phyloP scores from a whole-genome alignment of 2,329 filamentous ascomycete genomes.

The Cadophora sp. region DNA sequence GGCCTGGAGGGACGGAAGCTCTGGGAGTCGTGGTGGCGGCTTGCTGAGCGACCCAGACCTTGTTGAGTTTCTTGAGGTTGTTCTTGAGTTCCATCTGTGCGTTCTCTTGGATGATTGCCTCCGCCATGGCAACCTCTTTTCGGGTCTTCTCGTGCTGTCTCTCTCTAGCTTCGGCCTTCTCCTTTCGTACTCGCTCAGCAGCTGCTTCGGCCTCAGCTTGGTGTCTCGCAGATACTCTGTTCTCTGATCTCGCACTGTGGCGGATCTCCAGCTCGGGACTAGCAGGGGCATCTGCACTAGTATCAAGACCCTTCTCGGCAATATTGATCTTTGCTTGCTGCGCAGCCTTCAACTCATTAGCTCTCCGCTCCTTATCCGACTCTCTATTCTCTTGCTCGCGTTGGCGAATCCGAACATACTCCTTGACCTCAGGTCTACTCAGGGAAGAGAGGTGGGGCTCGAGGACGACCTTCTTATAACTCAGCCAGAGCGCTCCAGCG shows the following conservation, averaged over 20 bases:
- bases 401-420: conserved; percentile 68
- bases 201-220: conserved; percentile 38
- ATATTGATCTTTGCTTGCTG: conserved; percentile 36
- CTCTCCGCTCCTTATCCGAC: conserved; percentile 52
- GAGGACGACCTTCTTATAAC: conserved; percentile 66
- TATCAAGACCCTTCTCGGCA: conserved; percentile 30
- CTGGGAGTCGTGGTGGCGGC: conserved; percentile 27
- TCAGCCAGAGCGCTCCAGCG: conserved; percentile 67
- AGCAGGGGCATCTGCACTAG: conserved; percentile 12
- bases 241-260: conserved; percentile 40
- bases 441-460: conserved; percentile 61
- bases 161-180: conserved; percentile 39
- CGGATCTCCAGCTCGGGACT: conserved; percentile 40
- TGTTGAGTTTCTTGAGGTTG: conserved; percentile 43
- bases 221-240: conserved; percentile 35
- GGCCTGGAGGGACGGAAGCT: conserved; percentile 29
- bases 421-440: conserved; percentile 63
- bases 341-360: conserved; percentile 51
- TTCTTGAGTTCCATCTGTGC: conserved; percentile 42
- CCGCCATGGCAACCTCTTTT: conserved; percentile 40
- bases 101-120: conserved; percentile 37
- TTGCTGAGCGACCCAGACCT: conserved; percentile 43
- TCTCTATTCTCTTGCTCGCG: conserved; percentile 63
- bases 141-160: conserved; percentile 40
- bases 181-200: conserved; percentile 34